phyloP scores from a whole-genome alignment of 176 grass and related monocot species.

The Tillandsia leiboldiana region DNA sequence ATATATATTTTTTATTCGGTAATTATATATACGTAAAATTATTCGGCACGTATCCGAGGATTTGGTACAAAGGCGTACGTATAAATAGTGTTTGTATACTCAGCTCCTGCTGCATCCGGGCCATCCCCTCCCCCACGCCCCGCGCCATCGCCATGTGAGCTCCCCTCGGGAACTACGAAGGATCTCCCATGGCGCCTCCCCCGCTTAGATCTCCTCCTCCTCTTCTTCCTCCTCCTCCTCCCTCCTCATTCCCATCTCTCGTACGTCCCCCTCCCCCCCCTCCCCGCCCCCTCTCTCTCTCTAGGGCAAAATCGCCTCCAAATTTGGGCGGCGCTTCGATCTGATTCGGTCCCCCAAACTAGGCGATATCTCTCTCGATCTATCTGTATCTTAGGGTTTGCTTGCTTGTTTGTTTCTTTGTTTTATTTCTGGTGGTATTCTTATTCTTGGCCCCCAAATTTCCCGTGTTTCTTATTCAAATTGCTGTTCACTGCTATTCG shows the following conservation, averaged over 20 bases:
- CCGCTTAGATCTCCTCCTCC: conserved; percentile 14
- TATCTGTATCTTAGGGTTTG: neutral
- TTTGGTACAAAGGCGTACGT: neutral
- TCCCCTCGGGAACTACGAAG: neutral
- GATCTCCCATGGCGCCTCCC: conserved; percentile 14
- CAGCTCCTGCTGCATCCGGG: neutral
- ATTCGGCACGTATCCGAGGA: neutral
- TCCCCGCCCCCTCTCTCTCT: neutral
- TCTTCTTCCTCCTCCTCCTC: conserved; percentile 5
- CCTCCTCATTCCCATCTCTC: neutral
- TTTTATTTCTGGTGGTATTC: neutral
- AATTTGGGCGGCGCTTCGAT: neutral
- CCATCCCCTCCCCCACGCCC: too few species aligned
- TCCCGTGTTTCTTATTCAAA: too few species aligned
- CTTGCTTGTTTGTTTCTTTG: neutral
- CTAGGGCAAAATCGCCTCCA: neutral
- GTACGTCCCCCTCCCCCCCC: neutral
- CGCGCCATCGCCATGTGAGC: conserved; percentile 48
- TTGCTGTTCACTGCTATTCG: neutral
- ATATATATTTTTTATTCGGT: too few species aligned
- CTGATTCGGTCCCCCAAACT: neutral
- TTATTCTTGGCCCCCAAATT: too few species aligned
- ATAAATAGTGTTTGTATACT: neutral
- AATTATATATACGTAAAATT: too few species aligned
- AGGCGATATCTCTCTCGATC: neutral